Percentiles rank a stretch among this genome's conserved stretches.
Evolutionary conservation across 495 filamentous ascomycete genomes (phyloP).

Genomic region (Acidiella bohemica): DNA sequence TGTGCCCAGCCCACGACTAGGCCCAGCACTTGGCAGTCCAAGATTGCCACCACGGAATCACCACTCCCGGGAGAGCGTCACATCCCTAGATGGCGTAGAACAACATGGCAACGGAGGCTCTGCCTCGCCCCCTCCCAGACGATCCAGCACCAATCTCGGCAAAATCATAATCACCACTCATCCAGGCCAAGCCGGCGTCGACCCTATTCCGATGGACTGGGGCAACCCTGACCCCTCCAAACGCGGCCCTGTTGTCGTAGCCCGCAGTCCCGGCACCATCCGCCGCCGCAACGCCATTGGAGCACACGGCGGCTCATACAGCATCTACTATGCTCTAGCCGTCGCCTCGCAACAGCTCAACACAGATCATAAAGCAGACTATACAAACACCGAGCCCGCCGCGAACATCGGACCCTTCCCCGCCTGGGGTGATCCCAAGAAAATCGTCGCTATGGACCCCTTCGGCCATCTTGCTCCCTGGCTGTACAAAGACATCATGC

Average conservation of each 20-base stretch:
- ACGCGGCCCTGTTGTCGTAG: conserved; percentile 85
- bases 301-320: conserved; percentile 94
- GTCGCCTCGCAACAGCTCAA: conserved; percentile 81
- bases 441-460: conserved; percentile 97
- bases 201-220: conserved; percentile 81
- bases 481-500: conserved; percentile 56
- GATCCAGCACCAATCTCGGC: conserved; percentile 35
- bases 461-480: conserved; percentile 80
- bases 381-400: conserved; percentile 87
- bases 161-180: conserved; percentile 79
- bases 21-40: conserved; percentile 2
- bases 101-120: conserved; percentile 1
- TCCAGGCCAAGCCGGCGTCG: conserved; percentile 84
- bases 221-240: conserved; percentile 58
- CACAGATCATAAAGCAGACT: conserved; percentile 75
- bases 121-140: conserved; percentile 16
- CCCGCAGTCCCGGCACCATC: conserved; percentile 58
- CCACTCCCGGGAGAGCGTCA: conserved; percentile 8
- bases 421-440: conserved; percentile 80
- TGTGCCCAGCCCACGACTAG: conserved; percentile 1
- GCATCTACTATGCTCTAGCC: conserved; percentile 89
- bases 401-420: conserved; percentile 76
- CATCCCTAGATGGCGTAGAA: conserved; percentile 11
- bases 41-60: conserved; percentile 2
- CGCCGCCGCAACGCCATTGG: conserved; percentile 73